Percentiles rank a stretch among this genome's conserved stretches.
These are phyloP conservation scores for Neurospora sp. DNA, from an alignment of 495 filamentous ascomycete species.

Conservation along the genomic window DNA sequence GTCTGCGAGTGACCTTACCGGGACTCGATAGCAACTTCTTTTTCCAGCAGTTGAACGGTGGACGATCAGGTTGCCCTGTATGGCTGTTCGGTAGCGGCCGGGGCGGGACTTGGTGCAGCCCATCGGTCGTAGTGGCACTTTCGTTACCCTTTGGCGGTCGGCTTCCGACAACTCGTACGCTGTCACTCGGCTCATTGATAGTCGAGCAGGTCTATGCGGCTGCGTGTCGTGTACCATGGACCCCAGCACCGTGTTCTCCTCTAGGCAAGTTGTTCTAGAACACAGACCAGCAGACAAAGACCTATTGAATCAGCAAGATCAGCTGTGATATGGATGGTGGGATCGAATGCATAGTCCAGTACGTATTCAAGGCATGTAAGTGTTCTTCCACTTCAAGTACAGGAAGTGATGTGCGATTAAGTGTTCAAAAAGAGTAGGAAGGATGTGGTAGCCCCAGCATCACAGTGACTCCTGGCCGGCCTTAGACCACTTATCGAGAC, in stretches of 20 bases:
- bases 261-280: not conserved
- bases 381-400: not conserved
- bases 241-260: not conserved
- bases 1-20: not conserved
- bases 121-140: constrained; percentile 8
- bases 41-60: not conserved
- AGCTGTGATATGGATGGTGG: not conserved
- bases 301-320: not conserved
- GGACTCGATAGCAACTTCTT: not conserved
- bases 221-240: not conserved
- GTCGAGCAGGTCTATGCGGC: not conserved
- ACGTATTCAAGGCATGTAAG: not conserved
- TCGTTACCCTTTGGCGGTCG: constrained; percentile 3
- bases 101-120: constrained; percentile 19
- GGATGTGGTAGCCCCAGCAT: not conserved
- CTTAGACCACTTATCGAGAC: not conserved
- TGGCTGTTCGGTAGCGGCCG: constrained; percentile 2
- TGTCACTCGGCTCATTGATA: not conserved
- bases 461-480: not conserved
- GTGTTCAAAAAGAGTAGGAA: not conserved
- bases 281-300: not conserved
- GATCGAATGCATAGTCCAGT: not conserved
- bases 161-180: not conserved
- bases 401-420: not conserved
- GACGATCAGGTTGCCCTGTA: not conserved